Evolutionary conservation across 2,329 filamentous ascomycete species (phyloP).

Genomic region (Aspergillus fructus): DNA sequence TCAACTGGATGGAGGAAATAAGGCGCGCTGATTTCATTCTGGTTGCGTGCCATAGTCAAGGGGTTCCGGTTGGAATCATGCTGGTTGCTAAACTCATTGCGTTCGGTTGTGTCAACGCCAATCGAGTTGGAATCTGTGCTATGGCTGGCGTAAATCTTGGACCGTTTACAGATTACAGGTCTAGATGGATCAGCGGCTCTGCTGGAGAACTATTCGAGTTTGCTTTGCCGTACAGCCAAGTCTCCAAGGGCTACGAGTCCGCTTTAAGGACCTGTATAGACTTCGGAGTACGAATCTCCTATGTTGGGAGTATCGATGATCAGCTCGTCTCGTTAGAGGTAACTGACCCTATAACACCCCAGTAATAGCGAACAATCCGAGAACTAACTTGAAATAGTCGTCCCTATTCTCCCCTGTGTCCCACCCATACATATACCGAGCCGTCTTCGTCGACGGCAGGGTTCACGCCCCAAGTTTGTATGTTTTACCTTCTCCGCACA

Average conservation of each 20-base stretch:
- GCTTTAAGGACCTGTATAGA: conserved; percentile 72
- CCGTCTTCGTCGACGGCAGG: conserved; percentile 93
- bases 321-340: conserved; percentile 92
- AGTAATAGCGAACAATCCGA: not conserved
- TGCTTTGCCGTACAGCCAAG: conserved; percentile 73
- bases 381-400: conserved; percentile 50
- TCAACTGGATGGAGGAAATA: conserved; percentile 94
- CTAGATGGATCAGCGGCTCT: conserved; percentile 81
- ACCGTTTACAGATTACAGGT: conserved; percentile 89
- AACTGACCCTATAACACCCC: conserved; percentile 22
- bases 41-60: conserved; percentile 92
- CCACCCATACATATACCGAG: conserved; percentile 91
- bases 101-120: conserved; percentile 75
- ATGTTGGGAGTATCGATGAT: conserved; percentile 93
- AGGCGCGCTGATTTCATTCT: conserved; percentile 84
- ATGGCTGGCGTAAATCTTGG: conserved; percentile 92
- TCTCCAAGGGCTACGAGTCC: conserved; percentile 77
- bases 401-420: conserved; percentile 81
- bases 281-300: conserved; percentile 80
- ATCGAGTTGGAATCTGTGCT: conserved; percentile 80
- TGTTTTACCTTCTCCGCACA: conserved; percentile 22
- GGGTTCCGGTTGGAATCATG: conserved; percentile 91
- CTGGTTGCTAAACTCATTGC: conserved; percentile 89
- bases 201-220: conserved; percentile 97
- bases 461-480: conserved; percentile 89